Base-by-base conservation (phyloP, 306 rosid species). In the Vigna mungo region DNA sequence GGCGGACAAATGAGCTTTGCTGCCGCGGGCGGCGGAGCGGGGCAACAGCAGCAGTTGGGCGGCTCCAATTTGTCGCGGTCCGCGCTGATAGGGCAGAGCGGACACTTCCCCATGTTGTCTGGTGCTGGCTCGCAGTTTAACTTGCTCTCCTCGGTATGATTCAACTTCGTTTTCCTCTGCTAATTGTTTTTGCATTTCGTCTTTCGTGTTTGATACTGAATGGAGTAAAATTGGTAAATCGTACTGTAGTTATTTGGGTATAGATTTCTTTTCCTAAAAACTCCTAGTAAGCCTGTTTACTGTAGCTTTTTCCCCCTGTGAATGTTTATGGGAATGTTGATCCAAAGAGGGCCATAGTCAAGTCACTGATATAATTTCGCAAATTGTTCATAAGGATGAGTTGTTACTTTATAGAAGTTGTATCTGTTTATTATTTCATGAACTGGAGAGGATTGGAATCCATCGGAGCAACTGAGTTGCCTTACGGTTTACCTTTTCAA, bases 1-100 rank as follows among this genome's bases (percentile, higher is more conserved):
- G 88, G 87, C 51, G 86, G 87, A 30, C 95, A 88, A 85, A 84
- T 95, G 90, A 92, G 58, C 80, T 95, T 95, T 68, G 96, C 97
- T 60, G 97, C 86, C 49, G 72, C 94, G 13, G 88, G 72, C 10
- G 70, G 76, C 7, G 71, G 21, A 6, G 46, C 44, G 25, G 49
- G 25, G 75, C 96, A 87, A 63, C 94, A 84, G 75, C 94, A 85
- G 71, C 96, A 89, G 68, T 74, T 92, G 68, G 87, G 89, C 1
- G 78, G 83, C 0, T 87, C 93, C 20, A 91, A 78, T 74, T 69
- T 95, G 78, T 71, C 97, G 0, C 86, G 99, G 44, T 84, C 99
- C 9, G 76, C 92, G 0, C 62, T 92, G 81, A 81, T 95, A 0
- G 92, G 96, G 55, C 97, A 92, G 85, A 91, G 86, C 11, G 91